Conservation (phyloP, 352 stramenopile species). For the Phytophthora megakarya region DNA sequence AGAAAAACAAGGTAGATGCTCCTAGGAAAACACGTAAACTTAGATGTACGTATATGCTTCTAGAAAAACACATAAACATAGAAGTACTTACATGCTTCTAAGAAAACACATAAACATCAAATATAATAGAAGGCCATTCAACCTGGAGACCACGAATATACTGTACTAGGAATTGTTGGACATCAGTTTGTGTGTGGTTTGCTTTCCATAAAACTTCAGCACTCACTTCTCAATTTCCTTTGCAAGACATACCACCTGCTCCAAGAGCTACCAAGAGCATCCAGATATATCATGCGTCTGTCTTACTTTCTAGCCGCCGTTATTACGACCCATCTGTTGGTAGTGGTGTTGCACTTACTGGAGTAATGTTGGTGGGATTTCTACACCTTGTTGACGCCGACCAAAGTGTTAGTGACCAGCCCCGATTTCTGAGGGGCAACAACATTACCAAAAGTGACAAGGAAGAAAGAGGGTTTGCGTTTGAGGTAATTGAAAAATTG, state of each 20-base stretch:
- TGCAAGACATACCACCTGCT: not conserved
- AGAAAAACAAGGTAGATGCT: too few relatives aligned
- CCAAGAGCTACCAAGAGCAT: not conserved
- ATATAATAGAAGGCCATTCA: too few relatives aligned
- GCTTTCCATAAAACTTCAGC: not conserved
- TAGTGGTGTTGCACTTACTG: not conserved
- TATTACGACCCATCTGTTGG: not conserved
- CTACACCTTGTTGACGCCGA: not conserved
- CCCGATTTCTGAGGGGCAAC: not conserved
- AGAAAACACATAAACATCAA: too few relatives aligned
- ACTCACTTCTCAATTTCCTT: slow-evolving; percentile 1
- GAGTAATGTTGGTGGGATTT: not conserved
- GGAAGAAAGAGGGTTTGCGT: not conserved
- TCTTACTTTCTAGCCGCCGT: not conserved
- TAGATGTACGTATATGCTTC: too few relatives aligned
- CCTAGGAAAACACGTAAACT: too few relatives aligned
- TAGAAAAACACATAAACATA: too few relatives aligned
- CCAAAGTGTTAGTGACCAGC: not conserved
- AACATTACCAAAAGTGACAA: not conserved
- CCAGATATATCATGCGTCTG: not conserved
- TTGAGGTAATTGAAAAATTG: not conserved
- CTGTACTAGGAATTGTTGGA: slow-evolving; percentile 1
- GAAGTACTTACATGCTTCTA: too few relatives aligned
- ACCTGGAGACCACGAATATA: not conserved
- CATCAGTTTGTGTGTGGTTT: not conserved